These are phyloP conservation scores for Metarhizium brunneum DNA, from an alignment of 2,329 filamentous ascomycete species.

Conservation along the genomic window DNA sequence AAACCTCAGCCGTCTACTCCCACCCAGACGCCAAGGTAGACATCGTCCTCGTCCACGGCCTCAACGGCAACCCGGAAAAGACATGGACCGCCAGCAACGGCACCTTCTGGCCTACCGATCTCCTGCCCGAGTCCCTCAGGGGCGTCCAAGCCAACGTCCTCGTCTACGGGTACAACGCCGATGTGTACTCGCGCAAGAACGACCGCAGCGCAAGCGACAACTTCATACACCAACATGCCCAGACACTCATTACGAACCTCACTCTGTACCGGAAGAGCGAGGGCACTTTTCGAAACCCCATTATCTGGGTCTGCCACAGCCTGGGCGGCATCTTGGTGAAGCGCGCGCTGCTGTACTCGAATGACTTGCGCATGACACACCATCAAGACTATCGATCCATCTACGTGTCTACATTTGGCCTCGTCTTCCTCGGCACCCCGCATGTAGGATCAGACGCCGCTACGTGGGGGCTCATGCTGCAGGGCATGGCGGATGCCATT, in stretches of 20 bases:
- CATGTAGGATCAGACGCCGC: constrained; percentile 62
- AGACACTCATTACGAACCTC: constrained; percentile 55
- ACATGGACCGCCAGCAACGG: constrained; percentile 52
- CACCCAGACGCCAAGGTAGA: constrained; percentile 51
- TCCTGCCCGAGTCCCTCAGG: constrained; percentile 52
- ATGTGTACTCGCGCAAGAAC: constrained; percentile 41
- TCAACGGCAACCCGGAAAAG: constrained; percentile 54
- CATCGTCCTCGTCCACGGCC: constrained; percentile 63
- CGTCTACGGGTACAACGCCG: constrained; percentile 68
- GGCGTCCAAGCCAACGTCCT: constrained; percentile 52
- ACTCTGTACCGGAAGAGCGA: constrained; percentile 53
- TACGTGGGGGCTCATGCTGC: constrained; percentile 57
- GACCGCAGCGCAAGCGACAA: constrained; percentile 52
- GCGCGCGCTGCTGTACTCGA: constrained; percentile 57
- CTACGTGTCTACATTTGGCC: constrained; percentile 65
- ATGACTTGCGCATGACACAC: constrained; percentile 48
- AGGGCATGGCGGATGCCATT: constrained; percentile 57
- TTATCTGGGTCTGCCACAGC: constrained; percentile 69
- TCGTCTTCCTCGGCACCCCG: constrained; percentile 70
- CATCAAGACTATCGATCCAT: constrained; percentile 59
- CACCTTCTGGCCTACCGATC: constrained; percentile 60
- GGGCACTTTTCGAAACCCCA: constrained; percentile 50
- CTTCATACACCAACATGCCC: constrained; percentile 61
- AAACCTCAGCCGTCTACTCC: constrained; percentile 48
- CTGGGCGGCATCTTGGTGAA: constrained; percentile 67